Conservation (phyloP, 2,329 filamentous ascomycete species). For the Fusarium verrucosum region DNA sequence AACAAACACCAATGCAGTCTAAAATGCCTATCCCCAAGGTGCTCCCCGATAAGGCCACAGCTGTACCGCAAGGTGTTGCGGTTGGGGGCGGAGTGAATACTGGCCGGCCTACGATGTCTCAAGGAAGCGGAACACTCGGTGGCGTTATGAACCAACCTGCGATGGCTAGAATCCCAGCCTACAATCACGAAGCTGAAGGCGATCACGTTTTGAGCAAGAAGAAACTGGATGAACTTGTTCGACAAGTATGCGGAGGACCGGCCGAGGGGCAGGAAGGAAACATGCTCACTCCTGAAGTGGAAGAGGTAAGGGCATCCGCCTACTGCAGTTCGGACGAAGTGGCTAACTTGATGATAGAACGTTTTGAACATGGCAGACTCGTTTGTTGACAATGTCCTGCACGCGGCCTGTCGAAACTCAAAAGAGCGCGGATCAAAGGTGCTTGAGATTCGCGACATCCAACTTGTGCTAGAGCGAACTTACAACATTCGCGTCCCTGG, state of each 20-base stretch:
- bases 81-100: slow-evolving; percentile 70
- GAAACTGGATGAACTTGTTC: slow-evolving; percentile 93
- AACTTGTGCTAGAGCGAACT: slow-evolving; percentile 82
- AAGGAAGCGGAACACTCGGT: slow-evolving; percentile 78
- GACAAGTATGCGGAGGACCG: slow-evolving; percentile 87
- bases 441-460: slow-evolving; percentile 87
- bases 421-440: slow-evolving; percentile 92
- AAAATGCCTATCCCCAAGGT: slow-evolving; percentile 88
- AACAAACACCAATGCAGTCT: slow-evolving; percentile 55
- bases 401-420: slow-evolving; percentile 86
- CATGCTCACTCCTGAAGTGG: slow-evolving; percentile 87
- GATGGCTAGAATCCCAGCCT: slow-evolving; percentile 81
- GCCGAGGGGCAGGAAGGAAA: slow-evolving; percentile 78
- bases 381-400: slow-evolving; percentile 91
- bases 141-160: slow-evolving; percentile 90
- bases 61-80: slow-evolving; percentile 76
- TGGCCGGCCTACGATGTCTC: slow-evolving; percentile 83
- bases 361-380: slow-evolving; percentile 90
- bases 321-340: slow-evolving; percentile 1
- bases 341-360: slow-evolving; percentile 63
- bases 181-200: slow-evolving; percentile 89
- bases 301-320: slow-evolving; percentile 73
- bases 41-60: slow-evolving; percentile 72
- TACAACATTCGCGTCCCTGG: slow-evolving; percentile 95
- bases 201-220: slow-evolving; percentile 97